Evolutionary conservation across 2,329 filamentous ascomycete genomes (phyloP).

Genomic region (Acephala macrosclerotiorum): DNA sequence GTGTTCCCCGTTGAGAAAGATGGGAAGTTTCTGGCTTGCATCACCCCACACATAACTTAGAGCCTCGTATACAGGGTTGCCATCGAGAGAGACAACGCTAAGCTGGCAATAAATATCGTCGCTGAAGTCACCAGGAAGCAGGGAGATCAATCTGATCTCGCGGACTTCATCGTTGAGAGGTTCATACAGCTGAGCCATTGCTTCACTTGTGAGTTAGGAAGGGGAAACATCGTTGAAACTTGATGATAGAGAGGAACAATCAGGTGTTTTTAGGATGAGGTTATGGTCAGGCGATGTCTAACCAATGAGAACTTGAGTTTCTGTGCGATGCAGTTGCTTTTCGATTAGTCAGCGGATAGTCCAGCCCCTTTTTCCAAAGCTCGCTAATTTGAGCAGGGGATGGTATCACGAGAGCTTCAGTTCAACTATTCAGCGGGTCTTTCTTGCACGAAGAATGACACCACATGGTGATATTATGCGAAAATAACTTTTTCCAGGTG

Average conservation of each 20-base stretch:
- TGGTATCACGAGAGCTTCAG: too few species aligned
- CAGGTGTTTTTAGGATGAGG: neutral
- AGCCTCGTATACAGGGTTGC: neutral
- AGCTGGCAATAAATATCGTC: neutral
- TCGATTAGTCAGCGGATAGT: neutral
- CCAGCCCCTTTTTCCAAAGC: too few species aligned
- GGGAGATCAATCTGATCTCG: neutral
- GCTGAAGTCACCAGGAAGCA: neutral
- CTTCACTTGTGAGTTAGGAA: neutral
- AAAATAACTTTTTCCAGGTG: too few species aligned
- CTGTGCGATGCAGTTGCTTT: neutral
- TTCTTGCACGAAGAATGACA: too few species aligned
- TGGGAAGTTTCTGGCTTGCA: neutral
- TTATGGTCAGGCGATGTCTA: neutral
- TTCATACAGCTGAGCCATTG: neutral
- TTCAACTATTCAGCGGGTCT: too few species aligned
- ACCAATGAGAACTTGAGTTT: neutral
- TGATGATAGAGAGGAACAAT: neutral
- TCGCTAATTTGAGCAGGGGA: too few species aligned
- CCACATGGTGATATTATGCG: too few species aligned
- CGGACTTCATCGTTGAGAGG: neutral
- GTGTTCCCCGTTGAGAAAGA: neutral
- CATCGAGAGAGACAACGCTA: neutral
- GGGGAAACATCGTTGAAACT: too few species aligned
- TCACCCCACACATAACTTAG: slow-evolving; percentile 1